A percentile compares a stretch with the other conserved stretches of the same genome.
These are phyloP conservation scores for bread wheat (Triticum aestivum) DNA, from an alignment of 176 grass and related monocot genomes.

Conservation along the genomic window DNA sequence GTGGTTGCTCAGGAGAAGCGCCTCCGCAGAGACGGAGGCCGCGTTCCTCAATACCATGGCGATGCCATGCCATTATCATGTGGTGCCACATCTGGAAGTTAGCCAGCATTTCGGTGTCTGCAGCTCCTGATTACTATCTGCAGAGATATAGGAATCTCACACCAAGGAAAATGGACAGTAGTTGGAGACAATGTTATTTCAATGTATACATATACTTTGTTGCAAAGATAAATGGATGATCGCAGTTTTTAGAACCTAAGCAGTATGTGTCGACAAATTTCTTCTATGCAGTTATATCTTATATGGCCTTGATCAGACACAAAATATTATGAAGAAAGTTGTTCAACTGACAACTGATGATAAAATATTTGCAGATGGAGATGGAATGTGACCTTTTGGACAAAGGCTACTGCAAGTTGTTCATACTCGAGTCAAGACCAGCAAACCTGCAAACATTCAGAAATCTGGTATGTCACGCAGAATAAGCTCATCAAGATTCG, in stretches of 20 bases:
- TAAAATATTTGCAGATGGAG: background rate
- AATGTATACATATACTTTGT: background rate
- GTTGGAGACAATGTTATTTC: background rate
- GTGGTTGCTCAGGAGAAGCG: slow-evolving; percentile 33
- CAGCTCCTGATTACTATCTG: slow-evolving; percentile 23
- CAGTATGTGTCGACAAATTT: background rate
- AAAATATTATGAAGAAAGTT: background rate
- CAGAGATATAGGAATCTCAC: background rate
- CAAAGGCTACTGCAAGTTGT: background rate
- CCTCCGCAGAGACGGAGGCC: slow-evolving; percentile 28
- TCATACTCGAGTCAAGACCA: background rate
- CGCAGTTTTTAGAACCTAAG: background rate
- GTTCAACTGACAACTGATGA: background rate
- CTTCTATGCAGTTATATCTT: background rate
- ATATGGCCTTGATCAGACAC: background rate
- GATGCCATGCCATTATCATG: slow-evolving; percentile 4
- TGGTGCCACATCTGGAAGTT: background rate
- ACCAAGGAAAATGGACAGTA: background rate
- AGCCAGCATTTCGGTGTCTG: slow-evolving; percentile 16
- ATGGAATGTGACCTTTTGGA: background rate
- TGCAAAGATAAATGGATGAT: background rate
- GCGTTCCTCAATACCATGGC: slow-evolving; percentile 35
- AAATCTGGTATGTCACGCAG: background rate
- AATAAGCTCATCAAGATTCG: background rate
- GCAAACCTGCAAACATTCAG: background rate